These are phyloP conservation scores for Halenospora varia DNA, from an alignment of 495 filamentous ascomycete genomes.

Conservation along the genomic window DNA sequence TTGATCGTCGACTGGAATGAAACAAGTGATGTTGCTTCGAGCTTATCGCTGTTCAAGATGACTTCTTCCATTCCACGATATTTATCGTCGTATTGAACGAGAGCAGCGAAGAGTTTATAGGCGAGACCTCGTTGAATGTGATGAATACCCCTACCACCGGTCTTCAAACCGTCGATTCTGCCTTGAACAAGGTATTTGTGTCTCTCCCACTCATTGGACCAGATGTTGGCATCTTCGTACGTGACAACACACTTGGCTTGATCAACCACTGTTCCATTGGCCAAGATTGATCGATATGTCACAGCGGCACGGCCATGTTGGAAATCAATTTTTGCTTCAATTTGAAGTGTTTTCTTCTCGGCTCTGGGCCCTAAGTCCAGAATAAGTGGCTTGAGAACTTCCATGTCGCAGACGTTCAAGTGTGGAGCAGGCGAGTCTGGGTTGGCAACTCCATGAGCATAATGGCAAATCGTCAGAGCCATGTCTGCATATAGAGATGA, in stretches of 20 bases:
- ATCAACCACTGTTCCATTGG: slow-evolving; percentile 33
- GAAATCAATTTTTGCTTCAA: slow-evolving; percentile 11
- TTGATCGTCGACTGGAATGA: slow-evolving; percentile 54
- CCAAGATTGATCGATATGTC: slow-evolving; percentile 9
- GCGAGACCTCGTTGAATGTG: slow-evolving; percentile 49
- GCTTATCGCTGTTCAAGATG: slow-evolving; percentile 62
- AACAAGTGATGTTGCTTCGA: slow-evolving; percentile 68
- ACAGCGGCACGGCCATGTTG: neutral
- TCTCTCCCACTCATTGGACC: slow-evolving; percentile 51
- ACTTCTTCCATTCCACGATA: slow-evolving; percentile 74
- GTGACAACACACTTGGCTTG: slow-evolving; percentile 51
- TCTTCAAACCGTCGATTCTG: slow-evolving; percentile 45
- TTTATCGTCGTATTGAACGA: slow-evolving; percentile 63
- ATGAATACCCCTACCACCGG: slow-evolving; percentile 50
- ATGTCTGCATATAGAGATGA: slow-evolving; percentile 72
- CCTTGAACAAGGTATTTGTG: slow-evolving; percentile 48
- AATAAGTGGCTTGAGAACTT: slow-evolving; percentile 65
- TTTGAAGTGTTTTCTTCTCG: slow-evolving; percentile 6
- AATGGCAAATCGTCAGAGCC: slow-evolving; percentile 68
- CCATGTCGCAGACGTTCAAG: slow-evolving; percentile 59
- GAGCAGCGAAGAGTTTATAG: slow-evolving; percentile 66
- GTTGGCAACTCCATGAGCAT: slow-evolving; percentile 54
- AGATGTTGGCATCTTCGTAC: slow-evolving; percentile 39
- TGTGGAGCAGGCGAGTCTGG: slow-evolving; percentile 46
- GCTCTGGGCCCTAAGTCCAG: slow-evolving; percentile 45